Conservation (phyloP, 805 yeast species). For the Saccharomycopsis capsularis region DNA sequence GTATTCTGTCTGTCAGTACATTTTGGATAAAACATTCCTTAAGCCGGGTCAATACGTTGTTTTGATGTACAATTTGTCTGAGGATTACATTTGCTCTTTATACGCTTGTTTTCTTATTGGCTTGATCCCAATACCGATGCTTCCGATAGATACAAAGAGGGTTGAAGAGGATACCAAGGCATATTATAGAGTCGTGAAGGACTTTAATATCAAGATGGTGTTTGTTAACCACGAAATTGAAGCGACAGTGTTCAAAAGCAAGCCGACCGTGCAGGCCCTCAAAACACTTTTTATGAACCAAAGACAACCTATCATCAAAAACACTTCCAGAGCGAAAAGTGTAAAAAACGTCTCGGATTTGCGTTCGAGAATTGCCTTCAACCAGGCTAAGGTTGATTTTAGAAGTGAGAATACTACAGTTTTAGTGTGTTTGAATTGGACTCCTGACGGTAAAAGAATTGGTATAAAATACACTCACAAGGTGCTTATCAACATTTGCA, state of each 20-base stretch:
- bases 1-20: slow-evolving; percentile 64
- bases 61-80: slow-evolving; percentile 78
- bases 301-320: slow-evolving; percentile 49
- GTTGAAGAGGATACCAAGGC: slow-evolving; percentile 69
- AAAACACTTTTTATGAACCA: slow-evolving; percentile 35
- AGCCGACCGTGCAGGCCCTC: slow-evolving; percentile 52
- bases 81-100: slow-evolving; percentile 76
- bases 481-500: slow-evolving; percentile 69
- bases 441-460: slow-evolving; percentile 62
- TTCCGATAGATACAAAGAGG: slow-evolving; percentile 60
- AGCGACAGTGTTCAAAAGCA: slow-evolving; percentile 50
- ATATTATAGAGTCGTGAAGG: slow-evolving; percentile 56
- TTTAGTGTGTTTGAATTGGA: slow-evolving; percentile 60
- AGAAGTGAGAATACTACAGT: slow-evolving; percentile 42
- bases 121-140: slow-evolving; percentile 65
- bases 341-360: slow-evolving; percentile 23
- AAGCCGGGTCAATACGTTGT: slow-evolving; percentile 68
- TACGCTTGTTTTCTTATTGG: slow-evolving; percentile 86
- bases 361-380: slow-evolving; percentile 19
- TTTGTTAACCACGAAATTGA: slow-evolving; percentile 78
- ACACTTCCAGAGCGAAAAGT: slow-evolving; percentile 52
- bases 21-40: slow-evolving; percentile 58
- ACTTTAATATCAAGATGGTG: slow-evolving; percentile 62
- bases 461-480: slow-evolving; percentile 50
- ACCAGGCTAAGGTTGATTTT: slow-evolving; percentile 28